Evolutionary conservation across 2,329 filamentous ascomycete species (phyloP).

Genomic region (Penicillium sp.): DNA sequence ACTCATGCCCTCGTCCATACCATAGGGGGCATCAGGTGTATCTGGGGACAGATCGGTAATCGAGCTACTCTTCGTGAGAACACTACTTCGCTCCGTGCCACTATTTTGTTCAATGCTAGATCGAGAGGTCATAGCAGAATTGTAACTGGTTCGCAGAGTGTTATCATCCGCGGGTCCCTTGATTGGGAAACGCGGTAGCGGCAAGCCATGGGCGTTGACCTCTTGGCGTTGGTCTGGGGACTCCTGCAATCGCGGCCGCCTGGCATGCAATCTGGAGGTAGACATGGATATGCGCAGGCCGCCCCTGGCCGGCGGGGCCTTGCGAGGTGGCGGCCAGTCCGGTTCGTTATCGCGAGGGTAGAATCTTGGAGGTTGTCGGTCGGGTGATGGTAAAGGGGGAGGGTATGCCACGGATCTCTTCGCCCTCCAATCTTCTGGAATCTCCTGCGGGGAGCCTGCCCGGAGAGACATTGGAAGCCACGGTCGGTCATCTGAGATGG

Average conservation of each 20-base stretch:
- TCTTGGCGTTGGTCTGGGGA: conserved; percentile 29
- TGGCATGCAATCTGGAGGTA: conserved; percentile 32
- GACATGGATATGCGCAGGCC: conserved; percentile 40
- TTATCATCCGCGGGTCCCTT: conserved; percentile 35
- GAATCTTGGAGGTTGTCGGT: conserved; percentile 17
- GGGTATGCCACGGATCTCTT: conserved; percentile 20
- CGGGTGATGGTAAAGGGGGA: conserved; percentile 20
- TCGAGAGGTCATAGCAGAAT: conserved; percentile 60
- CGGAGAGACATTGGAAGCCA: conserved; percentile 18
- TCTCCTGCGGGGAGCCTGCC: conserved; percentile 18
- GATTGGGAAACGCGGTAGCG: conserved; percentile 32
- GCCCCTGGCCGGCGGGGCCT: conserved; percentile 25
- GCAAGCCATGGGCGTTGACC: conserved; percentile 21
- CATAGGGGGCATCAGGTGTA: conserved; percentile 67
- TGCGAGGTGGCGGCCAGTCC: conserved; percentile 27
- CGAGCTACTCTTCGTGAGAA: conserved; percentile 76
- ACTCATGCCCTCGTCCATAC: conserved; percentile 53
- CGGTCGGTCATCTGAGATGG: conserved; percentile 12
- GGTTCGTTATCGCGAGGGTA: conserved; percentile 22
- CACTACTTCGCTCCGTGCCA: conserved; percentile 79
- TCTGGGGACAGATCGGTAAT: conserved; percentile 59
- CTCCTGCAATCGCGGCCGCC: conserved; percentile 27
- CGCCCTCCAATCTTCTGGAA: conserved; percentile 15
- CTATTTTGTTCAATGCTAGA: conserved; percentile 59
- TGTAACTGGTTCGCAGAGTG: conserved; percentile 56